These are phyloP conservation scores for Crucibulum laeve DNA, from an alignment of 768 basidiomycete genomes.

Conservation along the genomic window DNA sequence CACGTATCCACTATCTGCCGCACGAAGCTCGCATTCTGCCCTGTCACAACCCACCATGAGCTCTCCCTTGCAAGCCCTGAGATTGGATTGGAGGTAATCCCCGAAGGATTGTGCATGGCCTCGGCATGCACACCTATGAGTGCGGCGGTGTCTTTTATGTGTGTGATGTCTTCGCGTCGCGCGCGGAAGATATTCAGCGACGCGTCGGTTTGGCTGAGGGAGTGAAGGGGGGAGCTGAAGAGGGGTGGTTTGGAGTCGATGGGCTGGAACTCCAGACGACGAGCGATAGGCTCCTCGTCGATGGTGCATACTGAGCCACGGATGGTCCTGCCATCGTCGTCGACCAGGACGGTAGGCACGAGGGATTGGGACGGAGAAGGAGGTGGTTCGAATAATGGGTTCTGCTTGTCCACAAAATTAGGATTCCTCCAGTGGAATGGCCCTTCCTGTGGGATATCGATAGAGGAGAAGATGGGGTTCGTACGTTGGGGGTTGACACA, in stretches of 20 bases:
- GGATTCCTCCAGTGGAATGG: constrained; percentile 4
- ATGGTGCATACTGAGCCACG: constrained; percentile 6
- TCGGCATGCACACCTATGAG: constrained; percentile 11
- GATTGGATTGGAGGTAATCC: constrained; percentile 1
- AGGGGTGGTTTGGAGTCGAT: constrained; percentile 7
- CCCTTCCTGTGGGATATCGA: not conserved
- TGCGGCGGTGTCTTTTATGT: not conserved
- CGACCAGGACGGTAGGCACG: constrained; percentile 19
- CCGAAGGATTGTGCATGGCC: constrained; percentile 10
- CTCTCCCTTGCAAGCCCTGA: constrained; percentile 9
- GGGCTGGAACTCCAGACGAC: constrained; percentile 5
- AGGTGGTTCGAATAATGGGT: not conserved
- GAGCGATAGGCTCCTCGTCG: constrained; percentile 4
- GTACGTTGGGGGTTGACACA: too few species aligned
- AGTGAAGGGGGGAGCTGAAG: not conserved
- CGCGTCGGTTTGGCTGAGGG: too few species aligned
- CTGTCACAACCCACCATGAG: constrained; percentile 30
- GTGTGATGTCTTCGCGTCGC: not conserved
- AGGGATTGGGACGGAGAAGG: constrained; percentile 9
- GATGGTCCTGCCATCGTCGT: constrained; percentile 19
- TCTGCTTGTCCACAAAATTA: not conserved
- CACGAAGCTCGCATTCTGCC: constrained; percentile 21
- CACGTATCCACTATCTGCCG: constrained; percentile 18
- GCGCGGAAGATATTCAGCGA: not conserved
- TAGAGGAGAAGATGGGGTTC: not conserved